Conservation (phyloP, 352 stramenopile genomes). For the Pythium phragmitis region DNA sequence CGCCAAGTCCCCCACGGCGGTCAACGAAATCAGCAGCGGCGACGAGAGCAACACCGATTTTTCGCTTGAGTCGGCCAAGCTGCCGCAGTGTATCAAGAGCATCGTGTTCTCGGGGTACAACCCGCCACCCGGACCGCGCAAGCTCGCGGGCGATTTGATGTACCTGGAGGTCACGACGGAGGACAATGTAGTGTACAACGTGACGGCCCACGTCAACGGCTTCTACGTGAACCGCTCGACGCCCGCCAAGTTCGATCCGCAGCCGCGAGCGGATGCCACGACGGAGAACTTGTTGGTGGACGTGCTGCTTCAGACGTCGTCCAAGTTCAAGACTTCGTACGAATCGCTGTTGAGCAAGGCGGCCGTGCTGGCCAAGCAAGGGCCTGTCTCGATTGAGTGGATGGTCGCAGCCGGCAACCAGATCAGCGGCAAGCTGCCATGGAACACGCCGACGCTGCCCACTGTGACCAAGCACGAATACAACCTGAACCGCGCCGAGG, state of each 20-base stretch:
- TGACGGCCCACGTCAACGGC: conserved; percentile 90
- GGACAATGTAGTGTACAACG: conserved; percentile 69
- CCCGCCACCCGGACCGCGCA: conserved; percentile 89
- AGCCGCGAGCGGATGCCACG: conserved; percentile 41
- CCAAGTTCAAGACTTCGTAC: conserved; percentile 75
- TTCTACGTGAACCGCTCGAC: conserved; percentile 94
- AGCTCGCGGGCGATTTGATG: conserved; percentile 91
- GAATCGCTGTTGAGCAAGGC: conserved; percentile 76
- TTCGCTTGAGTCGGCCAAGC: conserved; percentile 45
- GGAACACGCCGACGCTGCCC: conserved; percentile 57
- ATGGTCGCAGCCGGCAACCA: conserved; percentile 82
- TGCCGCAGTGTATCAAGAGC: conserved; percentile 86
- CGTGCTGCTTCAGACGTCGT: conserved; percentile 68
- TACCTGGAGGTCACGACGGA: conserved; percentile 90
- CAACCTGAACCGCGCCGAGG: conserved; percentile 86
- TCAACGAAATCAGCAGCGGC: conserved; percentile 21
- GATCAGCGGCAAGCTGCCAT: conserved; percentile 72
- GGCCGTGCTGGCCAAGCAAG: conserved; percentile 67
- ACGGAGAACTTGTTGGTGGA: conserved; percentile 79
- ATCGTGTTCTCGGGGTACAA: conserved; percentile 95
- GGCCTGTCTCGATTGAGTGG: conserved; percentile 80
- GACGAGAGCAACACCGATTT: conserved; percentile 32
- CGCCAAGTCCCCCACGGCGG: conserved; percentile 12
- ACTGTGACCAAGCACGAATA: conserved; percentile 49
- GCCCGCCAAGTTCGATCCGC: conserved; percentile 76